Base-by-base conservation (phyloP, 805 yeast genomes). In the Debaryomyces hansenii region DNA sequence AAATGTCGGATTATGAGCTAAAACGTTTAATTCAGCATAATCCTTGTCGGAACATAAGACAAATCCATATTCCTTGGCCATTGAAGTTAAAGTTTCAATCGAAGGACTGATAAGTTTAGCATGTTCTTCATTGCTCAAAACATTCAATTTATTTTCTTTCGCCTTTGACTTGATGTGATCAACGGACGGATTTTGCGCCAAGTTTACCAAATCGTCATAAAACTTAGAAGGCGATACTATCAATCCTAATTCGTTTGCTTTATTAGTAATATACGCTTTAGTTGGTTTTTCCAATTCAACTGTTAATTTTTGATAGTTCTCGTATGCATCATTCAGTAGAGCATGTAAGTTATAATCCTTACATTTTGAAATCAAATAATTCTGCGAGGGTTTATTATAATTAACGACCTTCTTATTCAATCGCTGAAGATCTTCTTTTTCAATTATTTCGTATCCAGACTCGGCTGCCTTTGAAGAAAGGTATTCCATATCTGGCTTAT, bases 171-270 rank as follows among this genome's bases (percentile, higher is more conserved):
- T 41, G 7, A 67, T 37, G 35, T 63, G 63, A 2, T 64, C 69
- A 2, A 50, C 20, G 1, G 57, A 33, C 7, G 71, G 71, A 7
- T 51, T 48, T 20, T 65, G 52, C 0, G 66, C 62, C 20, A 47
- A 45, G n/a, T 52, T 51, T 4, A 55, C 60, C 34, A 72, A 50
- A 27, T 66, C 62, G 16, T 69, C 74, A 41, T 67, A 63, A 16
- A 58, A 57, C 15, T 55, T 51, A 1, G 66, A 45, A 1, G 73
- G 50, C 0, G 70, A 53, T 2, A 70, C 55, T 16, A 63, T 63
- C 20, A 65, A 53, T 1, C 74, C 74, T 34, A 66, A 45, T 15
- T 64, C 60, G 48, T 67, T 66, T 11, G 76, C 74, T 48, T 66
- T 70, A 4, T 53, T 39, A 1, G 68, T 63, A 15, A 70, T 50